Evolutionary conservation across 345 rosid genomes (phyloP).

Genomic region (Eucalyptus erythrocorys): DNA sequence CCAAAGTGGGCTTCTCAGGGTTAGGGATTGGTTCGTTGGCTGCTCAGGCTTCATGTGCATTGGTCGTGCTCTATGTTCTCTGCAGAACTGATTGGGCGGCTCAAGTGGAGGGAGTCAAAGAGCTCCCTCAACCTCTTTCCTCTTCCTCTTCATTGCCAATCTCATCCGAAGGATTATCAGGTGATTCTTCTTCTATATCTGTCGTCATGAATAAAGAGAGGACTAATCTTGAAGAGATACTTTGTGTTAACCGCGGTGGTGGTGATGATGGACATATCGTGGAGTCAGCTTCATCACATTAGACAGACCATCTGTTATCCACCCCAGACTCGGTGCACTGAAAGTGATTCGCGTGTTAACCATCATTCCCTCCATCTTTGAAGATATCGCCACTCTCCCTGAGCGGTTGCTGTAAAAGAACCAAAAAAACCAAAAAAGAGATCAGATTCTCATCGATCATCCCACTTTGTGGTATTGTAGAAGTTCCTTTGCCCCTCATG

Average conservation of each 20-base stretch:
- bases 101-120: constrained; percentile 60
- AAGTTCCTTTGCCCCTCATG: not conserved
- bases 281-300: not conserved
- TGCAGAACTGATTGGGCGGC: constrained; percentile 60
- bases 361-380: not conserved
- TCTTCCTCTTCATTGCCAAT: constrained; percentile 5
- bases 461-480: not conserved
- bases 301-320: constrained; percentile 34
- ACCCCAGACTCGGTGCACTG: not conserved
- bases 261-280: not conserved
- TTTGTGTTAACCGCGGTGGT: constrained; percentile 1
- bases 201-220: not conserved
- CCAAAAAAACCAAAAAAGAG: not conserved
- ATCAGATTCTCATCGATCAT: not conserved
- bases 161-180: not conserved
- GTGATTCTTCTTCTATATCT: not conserved
- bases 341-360: not conserved
- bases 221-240: constrained; percentile 19
- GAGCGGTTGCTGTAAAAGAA: not conserved
- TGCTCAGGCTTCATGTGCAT: constrained; percentile 81
- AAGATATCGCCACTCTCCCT: not conserved
- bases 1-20: constrained; percentile 67
- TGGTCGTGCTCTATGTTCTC: constrained; percentile 64
- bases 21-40: constrained; percentile 90
- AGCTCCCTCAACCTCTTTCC: constrained; percentile 26